These are phyloP conservation scores for Glarea lozoyensis DNA, from an alignment of 495 filamentous ascomycete genomes.

Conservation along the genomic window DNA sequence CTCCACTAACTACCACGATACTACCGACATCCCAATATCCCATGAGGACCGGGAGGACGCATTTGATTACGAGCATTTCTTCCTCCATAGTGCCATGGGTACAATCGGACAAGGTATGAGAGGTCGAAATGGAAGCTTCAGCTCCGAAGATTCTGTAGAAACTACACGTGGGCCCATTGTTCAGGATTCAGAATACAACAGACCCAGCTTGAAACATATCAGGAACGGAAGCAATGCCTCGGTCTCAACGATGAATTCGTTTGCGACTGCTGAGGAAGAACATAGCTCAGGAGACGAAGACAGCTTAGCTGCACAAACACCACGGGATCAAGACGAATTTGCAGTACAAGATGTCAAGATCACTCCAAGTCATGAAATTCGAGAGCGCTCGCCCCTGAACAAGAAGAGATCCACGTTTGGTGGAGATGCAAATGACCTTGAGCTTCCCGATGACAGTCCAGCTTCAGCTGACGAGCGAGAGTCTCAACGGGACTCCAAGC, in stretches of 20 bases:
- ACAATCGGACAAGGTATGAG: conserved; percentile 41
- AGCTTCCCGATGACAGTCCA: conserved; percentile 14
- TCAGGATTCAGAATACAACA: neutral
- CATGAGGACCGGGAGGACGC: conserved; percentile 96
- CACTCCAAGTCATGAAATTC: conserved; percentile 33
- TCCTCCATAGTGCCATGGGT: conserved; percentile 85
- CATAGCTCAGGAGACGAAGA: conserved; percentile 29
- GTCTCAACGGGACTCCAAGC: conserved; percentile 6
- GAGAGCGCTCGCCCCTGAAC: conserved; percentile 28
- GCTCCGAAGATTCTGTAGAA: conserved; percentile 63
- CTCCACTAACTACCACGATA: conserved; percentile 50
- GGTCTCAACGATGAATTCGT: conserved; percentile 68
- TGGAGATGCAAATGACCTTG: conserved; percentile 9
- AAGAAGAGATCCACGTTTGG: conserved; percentile 19
- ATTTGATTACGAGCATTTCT: conserved; percentile 95
- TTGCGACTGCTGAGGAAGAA: conserved; percentile 75
- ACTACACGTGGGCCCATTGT: conserved; percentile 52
- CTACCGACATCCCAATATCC: conserved; percentile 38
- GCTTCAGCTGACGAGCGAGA: conserved; percentile 9
- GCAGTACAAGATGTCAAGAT: conserved; percentile 20
- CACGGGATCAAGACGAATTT: conserved; percentile 24
- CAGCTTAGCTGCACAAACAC: conserved; percentile 4
- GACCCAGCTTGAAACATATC: conserved; percentile 27
- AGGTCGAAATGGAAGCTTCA: conserved; percentile 41
- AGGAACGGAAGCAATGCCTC: conserved; percentile 57